Conservation (phyloP, 1,284 basidiomycete species). For the Moesziomyces sp. region DNA sequence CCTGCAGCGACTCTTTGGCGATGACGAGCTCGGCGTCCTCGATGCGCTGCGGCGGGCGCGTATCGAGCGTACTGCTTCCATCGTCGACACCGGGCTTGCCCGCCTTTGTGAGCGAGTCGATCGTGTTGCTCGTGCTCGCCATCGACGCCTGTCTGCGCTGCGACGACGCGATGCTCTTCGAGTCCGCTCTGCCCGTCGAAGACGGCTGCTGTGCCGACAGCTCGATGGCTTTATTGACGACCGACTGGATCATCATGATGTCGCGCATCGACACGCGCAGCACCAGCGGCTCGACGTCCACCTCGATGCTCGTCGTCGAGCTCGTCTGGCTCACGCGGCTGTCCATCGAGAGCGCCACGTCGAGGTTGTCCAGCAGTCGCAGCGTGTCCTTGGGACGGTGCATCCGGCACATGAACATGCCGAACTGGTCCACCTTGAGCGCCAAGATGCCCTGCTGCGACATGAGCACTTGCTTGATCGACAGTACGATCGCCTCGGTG, state of each 20-base stretch:
- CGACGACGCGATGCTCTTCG: conserved; percentile 39
- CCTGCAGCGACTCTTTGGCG: conserved; percentile 60
- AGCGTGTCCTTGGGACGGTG: conserved; percentile 83
- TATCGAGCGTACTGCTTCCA: conserved; percentile 12
- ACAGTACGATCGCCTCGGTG: conserved; percentile 87
- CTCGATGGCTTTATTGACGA: conserved; percentile 87
- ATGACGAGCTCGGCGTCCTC: conserved; percentile 62
- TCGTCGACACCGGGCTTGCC: conserved; percentile 10
- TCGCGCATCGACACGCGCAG: conserved; percentile 93
- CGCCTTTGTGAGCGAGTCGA: conserved; percentile 29
- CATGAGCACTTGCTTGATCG: conserved; percentile 85
- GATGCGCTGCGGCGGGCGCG: conserved; percentile 16
- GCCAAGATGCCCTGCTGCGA: conserved; percentile 92
- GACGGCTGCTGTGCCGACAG: conserved; percentile 70
- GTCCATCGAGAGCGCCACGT: conserved; percentile 87
- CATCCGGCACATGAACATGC: conserved; percentile 93
- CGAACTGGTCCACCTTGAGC: conserved; percentile 82
- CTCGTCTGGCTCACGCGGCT: conserved; percentile 79
- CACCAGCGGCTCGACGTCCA: conserved; percentile 81
- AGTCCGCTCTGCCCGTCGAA: conserved; percentile 13
- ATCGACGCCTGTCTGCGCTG: conserved; percentile 44
- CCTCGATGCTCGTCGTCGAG: conserved; percentile 84
- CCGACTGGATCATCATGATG: conserved; percentile 87
- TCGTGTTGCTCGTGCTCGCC: conserved; percentile 36
- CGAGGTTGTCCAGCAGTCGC: conserved; percentile 92